Evolutionary conservation across 1,139 yeast species (phyloP).

Genomic region (Yamadazyma triangularis): DNA sequence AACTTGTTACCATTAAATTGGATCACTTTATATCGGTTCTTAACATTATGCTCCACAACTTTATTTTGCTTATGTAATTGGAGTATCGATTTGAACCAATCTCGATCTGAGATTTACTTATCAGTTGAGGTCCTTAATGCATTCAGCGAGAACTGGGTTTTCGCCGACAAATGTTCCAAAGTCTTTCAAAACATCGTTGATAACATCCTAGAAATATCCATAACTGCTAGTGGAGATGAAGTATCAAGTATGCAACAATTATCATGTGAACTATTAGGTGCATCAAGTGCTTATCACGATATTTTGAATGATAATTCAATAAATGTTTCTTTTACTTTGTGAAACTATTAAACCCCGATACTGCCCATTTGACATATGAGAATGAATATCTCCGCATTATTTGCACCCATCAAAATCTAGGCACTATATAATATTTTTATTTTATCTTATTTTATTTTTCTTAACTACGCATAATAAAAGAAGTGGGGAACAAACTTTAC

Average conservation of each 20-base stretch:
- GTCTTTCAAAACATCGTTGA: constrained; percentile 38
- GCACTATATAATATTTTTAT: no score
- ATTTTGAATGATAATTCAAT: constrained; percentile 38
- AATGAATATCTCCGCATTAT: no score
- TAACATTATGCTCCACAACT: constrained; percentile 41
- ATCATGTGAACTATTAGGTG: constrained; percentile 36
- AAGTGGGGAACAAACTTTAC: no score
- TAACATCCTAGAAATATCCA: constrained; percentile 34
- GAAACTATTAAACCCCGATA: no score
- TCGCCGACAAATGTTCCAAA: constrained; percentile 39
- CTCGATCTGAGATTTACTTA: constrained; percentile 39
- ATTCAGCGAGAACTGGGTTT: constrained; percentile 43
- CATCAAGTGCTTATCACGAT: constrained; percentile 40
- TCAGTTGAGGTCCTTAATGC: constrained; percentile 42
- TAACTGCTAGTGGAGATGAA: constrained; percentile 20
- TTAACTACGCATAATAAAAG: no score
- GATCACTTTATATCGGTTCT: constrained; percentile 42
- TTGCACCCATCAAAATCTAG: no score
- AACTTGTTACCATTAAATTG: constrained; percentile 43
- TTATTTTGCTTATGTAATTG: constrained; percentile 42
- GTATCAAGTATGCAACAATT: constrained; percentile 34
- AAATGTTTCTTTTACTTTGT: constrained; percentile 21
- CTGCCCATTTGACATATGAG: no score
- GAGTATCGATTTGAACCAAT: constrained; percentile 39
- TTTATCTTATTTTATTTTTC: no score